Percentiles rank a stretch among this genome's conserved stretches.
phyloP scores from a whole-genome alignment of 2,329 filamentous ascomycete species.

The Fusarium veterinarium region DNA sequence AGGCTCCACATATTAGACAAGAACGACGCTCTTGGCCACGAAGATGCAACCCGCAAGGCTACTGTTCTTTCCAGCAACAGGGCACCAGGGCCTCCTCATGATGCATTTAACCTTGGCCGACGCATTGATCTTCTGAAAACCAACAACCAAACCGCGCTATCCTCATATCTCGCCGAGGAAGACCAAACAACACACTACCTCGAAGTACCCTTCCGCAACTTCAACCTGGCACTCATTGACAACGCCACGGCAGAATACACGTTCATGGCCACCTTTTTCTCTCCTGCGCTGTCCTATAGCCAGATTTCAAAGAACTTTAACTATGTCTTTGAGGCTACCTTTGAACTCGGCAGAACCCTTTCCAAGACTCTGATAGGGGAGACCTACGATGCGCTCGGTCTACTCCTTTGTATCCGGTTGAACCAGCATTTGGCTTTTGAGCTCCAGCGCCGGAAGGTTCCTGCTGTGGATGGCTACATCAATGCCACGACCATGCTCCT shows the following conservation, averaged over 20 bases:
- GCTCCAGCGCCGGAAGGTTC: slow-evolving; percentile 89
- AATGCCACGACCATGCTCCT: slow-evolving; percentile 96
- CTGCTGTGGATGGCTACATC: slow-evolving; percentile 88
- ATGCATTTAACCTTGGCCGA: slow-evolving; percentile 89
- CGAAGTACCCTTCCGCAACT: slow-evolving; percentile 91
- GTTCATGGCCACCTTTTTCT: slow-evolving; percentile 91
- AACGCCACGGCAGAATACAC: slow-evolving; percentile 96
- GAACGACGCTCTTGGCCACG: slow-evolving; percentile 83
- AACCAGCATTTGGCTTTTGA: slow-evolving; percentile 97
- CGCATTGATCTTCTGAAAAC: slow-evolving; percentile 84
- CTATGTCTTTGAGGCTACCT: slow-evolving; percentile 90
- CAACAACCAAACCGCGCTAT: slow-evolving; percentile 78
- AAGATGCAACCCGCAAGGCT: slow-evolving; percentile 75
- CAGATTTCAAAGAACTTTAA: slow-evolving; percentile 85
- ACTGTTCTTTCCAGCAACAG: slow-evolving; percentile 63
- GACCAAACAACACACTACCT: slow-evolving; percentile 87
- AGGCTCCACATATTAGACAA: slow-evolving; percentile 86
- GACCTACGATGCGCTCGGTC: slow-evolving; percentile 85
- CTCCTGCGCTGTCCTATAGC: slow-evolving; percentile 78
- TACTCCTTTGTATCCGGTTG: slow-evolving; percentile 90
- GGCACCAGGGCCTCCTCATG: slow-evolving; percentile 71
- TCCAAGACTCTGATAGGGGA: slow-evolving; percentile 81
- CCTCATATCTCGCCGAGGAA: slow-evolving; percentile 92
- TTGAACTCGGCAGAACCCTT: slow-evolving; percentile 81
- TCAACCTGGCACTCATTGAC: slow-evolving; percentile 92